Base-by-base conservation (phyloP, 1,139 yeast genomes). In the Geotrichum europaeum region DNA sequence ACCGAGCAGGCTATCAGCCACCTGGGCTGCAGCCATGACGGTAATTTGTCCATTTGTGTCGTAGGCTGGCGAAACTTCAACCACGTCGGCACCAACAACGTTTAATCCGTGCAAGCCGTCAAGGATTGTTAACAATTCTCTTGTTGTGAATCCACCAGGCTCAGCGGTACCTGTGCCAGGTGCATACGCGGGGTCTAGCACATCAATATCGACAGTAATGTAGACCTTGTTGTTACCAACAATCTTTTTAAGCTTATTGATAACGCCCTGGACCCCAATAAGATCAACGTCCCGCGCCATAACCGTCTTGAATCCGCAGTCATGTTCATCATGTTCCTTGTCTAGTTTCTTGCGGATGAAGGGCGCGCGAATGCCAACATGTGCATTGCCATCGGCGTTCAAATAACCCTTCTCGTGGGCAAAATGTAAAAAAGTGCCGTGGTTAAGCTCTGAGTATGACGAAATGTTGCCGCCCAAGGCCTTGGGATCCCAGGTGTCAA, bases 91-190 rank as follows among this genome's bases (percentile, higher is more conserved):
- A 50, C 94, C 95, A 53, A 87, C 88, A 22, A 87, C 67, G 60
- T 84, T 82, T 67, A 87, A 75, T 4, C 76, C 76, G 40, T 85
- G 87, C 53, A 87, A 74, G 10, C 77, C 77, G 67, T 91, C 80
- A 62, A 87, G 76, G 32, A 87, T 78, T 62, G 83, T 78, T 62
- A 86, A 76, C 62, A 87, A 77, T 70, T 87, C 95, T 64, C 95
- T 78, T 7, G 92, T 87, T 58, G 87, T 75, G 79, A 87, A 82
- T 60, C 95, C 95, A 61, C 95, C 95, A 1, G 89, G 85, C 73
- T 87, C 95, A 64, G 85, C 87, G 2, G 95, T 87, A 4, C 95
- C 95, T 0, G 95, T 87, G 0, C 94, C 95, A 60, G 90, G 87
- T 6, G 92, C 89, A 67, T 84, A 83, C 1, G 86, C 91, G 0